Conservation (phyloP, 2,329 filamentous ascomycete genomes). For the Epichloe uncinata region DNA sequence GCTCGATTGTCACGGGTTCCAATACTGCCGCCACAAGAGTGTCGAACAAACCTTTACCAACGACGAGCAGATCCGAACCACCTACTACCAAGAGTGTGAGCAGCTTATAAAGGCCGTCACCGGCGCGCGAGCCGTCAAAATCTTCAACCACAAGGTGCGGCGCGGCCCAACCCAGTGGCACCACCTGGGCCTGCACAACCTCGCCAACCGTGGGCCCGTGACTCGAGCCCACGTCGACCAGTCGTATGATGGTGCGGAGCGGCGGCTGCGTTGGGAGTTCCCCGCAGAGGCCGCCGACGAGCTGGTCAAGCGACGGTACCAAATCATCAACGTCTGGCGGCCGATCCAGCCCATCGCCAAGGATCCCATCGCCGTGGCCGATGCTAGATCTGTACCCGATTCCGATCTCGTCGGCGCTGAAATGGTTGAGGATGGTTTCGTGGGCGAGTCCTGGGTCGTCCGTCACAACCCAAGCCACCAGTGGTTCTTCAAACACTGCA, state of each 20-base stretch:
- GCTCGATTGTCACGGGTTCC: slow-evolving; percentile 29
- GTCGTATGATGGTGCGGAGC: slow-evolving; percentile 29
- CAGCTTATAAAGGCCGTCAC: slow-evolving; percentile 48
- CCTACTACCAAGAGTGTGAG: slow-evolving; percentile 64
- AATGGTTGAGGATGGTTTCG: slow-evolving; percentile 35
- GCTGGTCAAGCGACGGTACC: slow-evolving; percentile 25
- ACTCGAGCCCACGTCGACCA: slow-evolving; percentile 37
- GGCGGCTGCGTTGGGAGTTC: slow-evolving; percentile 24
- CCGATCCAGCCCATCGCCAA: slow-evolving; percentile 23
- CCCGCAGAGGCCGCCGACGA: slow-evolving; percentile 30
- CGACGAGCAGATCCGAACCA: slow-evolving; percentile 43
- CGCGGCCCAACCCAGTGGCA: slow-evolving; percentile 41
- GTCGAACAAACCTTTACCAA: slow-evolving; percentile 27
- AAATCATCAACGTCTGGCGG: slow-evolving; percentile 38
- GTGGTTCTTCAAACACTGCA: slow-evolving; percentile 40
- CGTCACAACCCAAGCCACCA: slow-evolving; percentile 27
- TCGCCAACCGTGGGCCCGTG: slow-evolving; percentile 36
- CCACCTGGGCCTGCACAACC: slow-evolving; percentile 49
- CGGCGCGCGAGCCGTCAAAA: slow-evolving; percentile 42
- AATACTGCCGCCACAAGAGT: slow-evolving; percentile 20
- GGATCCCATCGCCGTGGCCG: slow-evolving; percentile 41
- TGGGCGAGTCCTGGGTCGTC: slow-evolving; percentile 35
- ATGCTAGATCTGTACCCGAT: slow-evolving; percentile 35
- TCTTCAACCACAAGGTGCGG: slow-evolving; percentile 66
- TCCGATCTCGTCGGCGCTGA: slow-evolving; percentile 35